Evolutionary conservation across 306 rosid species (phyloP).

Genomic region (Lathyrus tuberosus): DNA sequence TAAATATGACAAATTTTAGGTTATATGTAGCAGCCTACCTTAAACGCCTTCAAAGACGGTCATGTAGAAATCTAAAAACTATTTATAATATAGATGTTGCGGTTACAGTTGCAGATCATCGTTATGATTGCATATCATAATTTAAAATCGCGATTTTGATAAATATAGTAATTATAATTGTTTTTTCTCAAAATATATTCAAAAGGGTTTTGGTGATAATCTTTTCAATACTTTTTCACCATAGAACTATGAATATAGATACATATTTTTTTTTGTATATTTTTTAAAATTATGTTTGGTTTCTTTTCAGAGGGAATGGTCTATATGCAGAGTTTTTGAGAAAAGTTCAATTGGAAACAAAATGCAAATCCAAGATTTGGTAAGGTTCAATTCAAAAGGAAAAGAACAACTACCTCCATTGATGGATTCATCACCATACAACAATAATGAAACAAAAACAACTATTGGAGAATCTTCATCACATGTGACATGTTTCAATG

Average conservation of each 20-base stretch:
- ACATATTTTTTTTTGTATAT: background rate
- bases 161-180: background rate
- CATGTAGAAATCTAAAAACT: background rate
- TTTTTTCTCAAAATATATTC: conserved; percentile 42
- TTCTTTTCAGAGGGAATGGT: conserved; percentile 80
- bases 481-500: conserved; percentile 75
- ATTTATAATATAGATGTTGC: background rate
- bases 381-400: conserved; percentile 39
- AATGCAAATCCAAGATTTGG: conserved; percentile 49
- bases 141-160: background rate
- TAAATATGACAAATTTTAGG: no score
- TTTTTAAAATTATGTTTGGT: background rate
- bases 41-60: no score
- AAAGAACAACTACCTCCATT: conserved; percentile 59
- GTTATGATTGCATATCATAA: background rate
- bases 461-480: conserved; percentile 43
- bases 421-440: conserved; percentile 64
- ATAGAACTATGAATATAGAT: background rate
- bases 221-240: background rate
- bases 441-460: conserved; percentile 49
- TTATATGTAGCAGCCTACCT: no score
- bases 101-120: no score
- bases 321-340: conserved; percentile 69
- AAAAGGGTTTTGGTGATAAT: conserved; percentile 52
- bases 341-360: conserved; percentile 56